Evolutionary conservation across 805 yeast species (phyloP).

Genomic region (Nakazawaea populi): DNA sequence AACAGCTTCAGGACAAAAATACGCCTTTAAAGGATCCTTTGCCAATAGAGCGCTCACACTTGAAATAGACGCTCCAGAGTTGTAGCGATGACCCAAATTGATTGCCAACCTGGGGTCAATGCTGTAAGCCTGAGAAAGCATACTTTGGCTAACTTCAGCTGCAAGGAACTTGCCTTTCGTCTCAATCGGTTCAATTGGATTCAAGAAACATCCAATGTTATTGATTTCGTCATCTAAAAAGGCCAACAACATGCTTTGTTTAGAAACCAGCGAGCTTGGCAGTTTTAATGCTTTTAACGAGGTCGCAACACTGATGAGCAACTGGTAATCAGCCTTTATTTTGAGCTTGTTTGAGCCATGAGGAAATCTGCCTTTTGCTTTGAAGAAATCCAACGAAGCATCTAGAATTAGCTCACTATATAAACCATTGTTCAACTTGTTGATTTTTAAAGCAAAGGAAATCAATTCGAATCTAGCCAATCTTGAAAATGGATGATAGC

Average conservation of each 20-base stretch:
- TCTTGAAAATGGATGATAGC: constrained; percentile 80
- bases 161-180: constrained; percentile 29
- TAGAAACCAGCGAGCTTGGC: constrained; percentile 30
- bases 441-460: constrained; percentile 58
- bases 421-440: constrained; percentile 24
- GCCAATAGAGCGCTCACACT: constrained; percentile 31
- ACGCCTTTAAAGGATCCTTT: constrained; percentile 53
- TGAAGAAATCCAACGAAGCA: constrained; percentile 79
- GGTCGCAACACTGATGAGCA: constrained; percentile 36
- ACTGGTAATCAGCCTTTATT: constrained; percentile 60
- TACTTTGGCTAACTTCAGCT: constrained; percentile 30
- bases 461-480: constrained; percentile 69
- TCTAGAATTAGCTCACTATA: constrained; percentile 51
- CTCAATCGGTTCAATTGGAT: constrained; percentile 45
- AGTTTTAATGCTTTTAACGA: constrained; percentile 17
- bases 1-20: constrained; percentile 53
- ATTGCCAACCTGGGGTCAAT: constrained; percentile 72
- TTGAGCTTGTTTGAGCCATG: constrained; percentile 77
- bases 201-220: constrained; percentile 71
- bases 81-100: constrained; percentile 56
- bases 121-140: constrained; percentile 52
- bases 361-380: constrained; percentile 58
- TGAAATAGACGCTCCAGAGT: constrained; percentile 33
- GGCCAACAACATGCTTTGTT: constrained; percentile 48
- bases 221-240: constrained; percentile 75